Evolutionary conservation across 148 eudicot species (phyloP).

Genomic region (Beta vulgaris): DNA sequence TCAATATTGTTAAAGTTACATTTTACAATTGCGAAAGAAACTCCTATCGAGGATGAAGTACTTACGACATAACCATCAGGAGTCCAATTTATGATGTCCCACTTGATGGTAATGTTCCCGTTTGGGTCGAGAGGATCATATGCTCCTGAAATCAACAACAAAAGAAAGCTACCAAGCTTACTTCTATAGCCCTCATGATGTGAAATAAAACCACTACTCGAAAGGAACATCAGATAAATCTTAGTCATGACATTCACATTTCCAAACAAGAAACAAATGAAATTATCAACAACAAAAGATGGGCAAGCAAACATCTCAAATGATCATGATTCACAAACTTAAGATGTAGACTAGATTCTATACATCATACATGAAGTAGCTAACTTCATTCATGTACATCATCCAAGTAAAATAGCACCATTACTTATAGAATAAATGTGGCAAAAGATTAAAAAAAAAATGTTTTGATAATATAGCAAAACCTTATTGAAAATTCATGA

Average conservation of each 20-base stretch:
- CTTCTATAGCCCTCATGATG: not conserved
- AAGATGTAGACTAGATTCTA: not conserved
- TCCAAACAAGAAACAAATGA: not conserved
- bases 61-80: constrained; percentile 88
- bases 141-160: constrained; percentile 50
- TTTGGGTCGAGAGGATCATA: constrained; percentile 77
- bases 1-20: not conserved
- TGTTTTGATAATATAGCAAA: no score
- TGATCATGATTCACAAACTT: not conserved
- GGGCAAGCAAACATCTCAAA: not conserved
- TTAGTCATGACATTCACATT: not conserved
- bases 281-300: not conserved
- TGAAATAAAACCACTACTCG: not conserved
- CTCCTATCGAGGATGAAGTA: constrained; percentile 1
- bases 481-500: no score
- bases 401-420: no score
- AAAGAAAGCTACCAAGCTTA: not conserved
- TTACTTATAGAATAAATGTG: no score
- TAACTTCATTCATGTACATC: not conserved
- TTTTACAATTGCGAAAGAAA: not conserved
- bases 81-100: constrained; percentile 83
- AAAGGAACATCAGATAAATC: not conserved
- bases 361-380: not conserved
- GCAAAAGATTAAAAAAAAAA: no score
- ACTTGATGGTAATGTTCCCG: constrained; percentile 86